Conservation (phyloP, 2,329 filamentous ascomycete genomes). For the Fusarium tupiense region DNA sequence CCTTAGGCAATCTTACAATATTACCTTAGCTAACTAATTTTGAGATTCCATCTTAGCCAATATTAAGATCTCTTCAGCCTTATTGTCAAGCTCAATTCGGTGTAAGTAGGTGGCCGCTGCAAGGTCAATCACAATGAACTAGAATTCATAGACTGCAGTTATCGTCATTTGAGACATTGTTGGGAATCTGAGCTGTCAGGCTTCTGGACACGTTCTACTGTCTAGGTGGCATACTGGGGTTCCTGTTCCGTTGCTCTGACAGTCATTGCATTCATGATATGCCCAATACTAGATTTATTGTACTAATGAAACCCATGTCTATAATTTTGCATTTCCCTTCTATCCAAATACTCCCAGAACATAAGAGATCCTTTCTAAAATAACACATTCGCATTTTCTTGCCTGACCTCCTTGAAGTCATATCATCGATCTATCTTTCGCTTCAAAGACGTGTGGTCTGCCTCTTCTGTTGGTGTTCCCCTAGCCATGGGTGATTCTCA, state of each 20-base stretch:
- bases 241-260: not conserved
- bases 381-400: not conserved
- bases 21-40: too few relatives aligned
- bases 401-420: not conserved
- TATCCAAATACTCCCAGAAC: not conserved
- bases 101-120: not conserved
- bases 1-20: not conserved
- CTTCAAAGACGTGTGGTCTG: not conserved
- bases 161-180: not conserved
- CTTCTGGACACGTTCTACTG: not conserved
- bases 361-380: not conserved
- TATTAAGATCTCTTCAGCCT: not conserved
- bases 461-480: not conserved
- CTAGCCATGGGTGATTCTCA: not conserved
- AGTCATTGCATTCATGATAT: not conserved
- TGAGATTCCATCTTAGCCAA: too few relatives aligned
- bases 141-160: not conserved
- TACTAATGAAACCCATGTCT: not conserved
- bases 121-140: not conserved
- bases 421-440: not conserved
- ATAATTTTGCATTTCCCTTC: not conserved
- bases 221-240: fast-evolving
- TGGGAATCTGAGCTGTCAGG: not conserved
- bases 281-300: not conserved
- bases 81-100: not conserved